phyloP scores from a whole-genome alignment of 208 protist species.

The Leishmania guyanensis region DNA sequence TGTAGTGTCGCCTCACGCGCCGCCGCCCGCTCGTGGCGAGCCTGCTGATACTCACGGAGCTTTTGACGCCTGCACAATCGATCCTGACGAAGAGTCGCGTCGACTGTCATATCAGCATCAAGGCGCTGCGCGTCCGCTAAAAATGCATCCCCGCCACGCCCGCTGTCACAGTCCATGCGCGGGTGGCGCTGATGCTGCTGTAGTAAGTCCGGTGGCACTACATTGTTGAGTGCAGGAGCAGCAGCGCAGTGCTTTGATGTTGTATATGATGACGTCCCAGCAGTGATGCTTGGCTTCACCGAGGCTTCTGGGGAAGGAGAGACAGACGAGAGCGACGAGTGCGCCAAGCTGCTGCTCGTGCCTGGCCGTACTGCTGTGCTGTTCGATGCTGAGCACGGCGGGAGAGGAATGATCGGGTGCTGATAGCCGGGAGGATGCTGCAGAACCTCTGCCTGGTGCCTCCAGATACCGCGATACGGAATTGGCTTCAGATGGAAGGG shows the following conservation, averaged over 20 bases:
- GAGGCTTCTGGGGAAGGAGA: background rate
- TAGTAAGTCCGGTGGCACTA: background rate
- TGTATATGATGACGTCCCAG: background rate
- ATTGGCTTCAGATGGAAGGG: conserved; percentile 65
- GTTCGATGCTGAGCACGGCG: background rate
- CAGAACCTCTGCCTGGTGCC: conserved; percentile 57
- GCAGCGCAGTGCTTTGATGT: background rate
- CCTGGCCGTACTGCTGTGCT: background rate
- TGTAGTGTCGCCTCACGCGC: conserved; percentile 38
- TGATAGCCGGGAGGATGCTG: conserved; percentile 71
- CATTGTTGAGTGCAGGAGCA: background rate
- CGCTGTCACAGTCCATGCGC: background rate
- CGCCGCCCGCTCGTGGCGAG: conserved; percentile 23
- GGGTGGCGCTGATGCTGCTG: conserved; percentile 11
- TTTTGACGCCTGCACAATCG: conserved; percentile 12
- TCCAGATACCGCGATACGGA: conserved; percentile 59
- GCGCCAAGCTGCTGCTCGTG: too few relatives aligned
- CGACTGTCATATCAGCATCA: conserved; percentile 44
- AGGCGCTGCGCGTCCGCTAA: conserved; percentile 54
- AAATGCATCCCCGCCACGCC: conserved; percentile 29
- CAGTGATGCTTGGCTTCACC: background rate
- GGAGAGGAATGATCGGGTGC: conserved; percentile 42
- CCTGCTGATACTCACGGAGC: background rate
- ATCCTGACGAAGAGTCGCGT: conserved; percentile 47
- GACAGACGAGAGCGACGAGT: background rate